These are phyloP conservation scores for Trichoderma sp. DNA, from an alignment of 2,329 filamentous ascomycete species.

Conservation along the genomic window DNA sequence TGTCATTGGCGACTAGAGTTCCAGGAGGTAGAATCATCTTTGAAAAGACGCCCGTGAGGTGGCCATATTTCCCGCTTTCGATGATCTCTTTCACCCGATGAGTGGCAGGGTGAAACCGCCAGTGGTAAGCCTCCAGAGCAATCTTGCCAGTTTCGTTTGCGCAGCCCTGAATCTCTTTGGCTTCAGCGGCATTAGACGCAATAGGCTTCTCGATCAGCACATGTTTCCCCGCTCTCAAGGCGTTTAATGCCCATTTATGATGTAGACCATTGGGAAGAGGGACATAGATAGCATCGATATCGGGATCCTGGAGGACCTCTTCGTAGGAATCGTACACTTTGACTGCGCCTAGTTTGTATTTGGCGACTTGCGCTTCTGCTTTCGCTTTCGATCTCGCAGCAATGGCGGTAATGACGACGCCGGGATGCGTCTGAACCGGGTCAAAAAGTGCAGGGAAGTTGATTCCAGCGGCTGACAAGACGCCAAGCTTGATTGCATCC, in stretches of 20 bases:
- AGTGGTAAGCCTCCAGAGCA: neutral
- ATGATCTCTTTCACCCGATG: neutral
- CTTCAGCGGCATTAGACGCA: slow-evolving; percentile 27
- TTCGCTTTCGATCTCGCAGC: neutral
- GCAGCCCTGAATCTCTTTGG: slow-evolving; percentile 26
- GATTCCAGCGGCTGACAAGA: neutral
- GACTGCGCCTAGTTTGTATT: neutral
- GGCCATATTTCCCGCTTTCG: neutral
- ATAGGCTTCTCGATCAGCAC: slow-evolving; percentile 20
- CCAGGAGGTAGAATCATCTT: neutral
- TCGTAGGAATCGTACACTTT: slow-evolving; percentile 1
- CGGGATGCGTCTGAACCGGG: neutral
- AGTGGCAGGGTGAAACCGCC: neutral
- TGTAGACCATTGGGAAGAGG: slow-evolving; percentile 47
- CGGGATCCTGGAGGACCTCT: slow-evolving; percentile 35
- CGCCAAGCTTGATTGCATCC: neutral
- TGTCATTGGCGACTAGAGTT: neutral
- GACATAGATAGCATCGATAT: slow-evolving; percentile 52
- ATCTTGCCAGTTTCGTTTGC: neutral
- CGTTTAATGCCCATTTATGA: slow-evolving; percentile 48
- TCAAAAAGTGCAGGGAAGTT: neutral
- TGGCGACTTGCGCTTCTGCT: neutral
- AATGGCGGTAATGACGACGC: neutral
- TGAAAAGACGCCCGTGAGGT: neutral
- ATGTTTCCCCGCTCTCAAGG: slow-evolving; percentile 51